A percentile compares a stretch with the other conserved stretches of the same genome.
Conservation (phyloP, 2,329 filamentous ascomycete genomes). For the Xylaria sp. region DNA sequence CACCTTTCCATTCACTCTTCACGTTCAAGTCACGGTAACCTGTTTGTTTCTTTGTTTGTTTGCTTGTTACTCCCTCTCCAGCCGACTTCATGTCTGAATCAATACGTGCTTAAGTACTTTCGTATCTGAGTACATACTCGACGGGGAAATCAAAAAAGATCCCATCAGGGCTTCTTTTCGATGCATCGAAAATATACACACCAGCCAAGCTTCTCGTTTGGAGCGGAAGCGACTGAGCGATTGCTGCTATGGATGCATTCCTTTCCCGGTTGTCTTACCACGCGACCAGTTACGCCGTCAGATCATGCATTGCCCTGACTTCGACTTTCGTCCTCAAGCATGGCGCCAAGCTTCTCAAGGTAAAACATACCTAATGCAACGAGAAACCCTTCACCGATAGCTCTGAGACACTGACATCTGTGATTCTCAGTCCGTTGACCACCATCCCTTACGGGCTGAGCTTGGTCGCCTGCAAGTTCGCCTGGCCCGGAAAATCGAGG, state of each 20-base stretch:
- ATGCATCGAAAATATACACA: constrained; percentile 17
- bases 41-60: neutral
- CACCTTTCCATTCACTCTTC: neutral
- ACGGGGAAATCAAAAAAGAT: neutral
- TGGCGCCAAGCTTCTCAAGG: constrained; percentile 68
- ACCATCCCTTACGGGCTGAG: constrained; percentile 62
- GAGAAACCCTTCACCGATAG: neutral
- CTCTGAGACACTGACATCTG: neutral
- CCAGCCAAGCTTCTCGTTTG: constrained; percentile 12
- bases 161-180: constrained; percentile 14
- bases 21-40: neutral
- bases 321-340: constrained; percentile 81
- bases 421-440: constrained; percentile 54
- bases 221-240: constrained; percentile 15
- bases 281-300: constrained; percentile 87
- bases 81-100: neutral
- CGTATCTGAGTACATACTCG: neutral
- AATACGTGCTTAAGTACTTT: neutral
- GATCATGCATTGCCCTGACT: constrained; percentile 79
- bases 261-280: constrained; percentile 54
- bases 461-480: constrained; percentile 65
- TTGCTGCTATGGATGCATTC: constrained; percentile 62
- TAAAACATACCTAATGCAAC: constrained; percentile 5
- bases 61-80: neutral
- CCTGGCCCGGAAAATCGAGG: constrained; percentile 80